Conservation (phyloP, 306 rosid genomes). For the Trifolium dubium region DNA sequence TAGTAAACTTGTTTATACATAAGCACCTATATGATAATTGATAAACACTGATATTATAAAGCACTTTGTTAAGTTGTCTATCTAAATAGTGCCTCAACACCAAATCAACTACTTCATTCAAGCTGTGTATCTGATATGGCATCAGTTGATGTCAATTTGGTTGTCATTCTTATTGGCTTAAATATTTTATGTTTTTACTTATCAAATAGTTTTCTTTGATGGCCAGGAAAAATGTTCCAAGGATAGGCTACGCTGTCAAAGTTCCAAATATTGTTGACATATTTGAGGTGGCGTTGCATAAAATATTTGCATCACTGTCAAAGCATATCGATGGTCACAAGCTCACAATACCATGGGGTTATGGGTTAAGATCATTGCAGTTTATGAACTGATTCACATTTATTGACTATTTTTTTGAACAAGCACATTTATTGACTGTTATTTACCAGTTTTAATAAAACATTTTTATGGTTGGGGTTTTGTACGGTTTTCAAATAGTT, state of each 20-base stretch:
- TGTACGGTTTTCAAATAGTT: not conserved
- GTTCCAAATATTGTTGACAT: conserved; percentile 32
- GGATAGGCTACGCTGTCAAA: conserved; percentile 51
- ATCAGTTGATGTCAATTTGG: not conserved
- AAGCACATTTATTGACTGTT: not conserved
- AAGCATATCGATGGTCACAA: not conserved
- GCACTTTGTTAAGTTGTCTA: not conserved
- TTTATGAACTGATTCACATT: conserved; percentile 21
- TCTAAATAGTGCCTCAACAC: not conserved
- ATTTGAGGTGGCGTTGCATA: conserved; percentile 30
- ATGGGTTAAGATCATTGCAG: conserved; percentile 2
- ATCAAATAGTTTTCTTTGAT: conserved; percentile 32
- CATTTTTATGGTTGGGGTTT: not conserved
- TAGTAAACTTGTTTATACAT: not conserved
- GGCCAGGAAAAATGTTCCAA: conserved; percentile 71
- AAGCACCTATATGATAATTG: not conserved
- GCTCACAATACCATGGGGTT: conserved; percentile 18
- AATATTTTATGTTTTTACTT: not conserved
- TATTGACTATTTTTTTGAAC: not conserved
- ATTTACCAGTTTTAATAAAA: not conserved
- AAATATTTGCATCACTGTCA: conserved; percentile 4
- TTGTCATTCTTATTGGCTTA: conserved; percentile 27
- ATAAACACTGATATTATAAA: not conserved
- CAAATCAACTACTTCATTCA: not conserved
- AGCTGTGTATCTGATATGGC: not conserved